A percentile compares a stretch with the other conserved stretches of the same genome.
Evolutionary conservation across 805 yeast species (phyloP).

Genomic region (Hanseniaspora hatyaiensis): DNA sequence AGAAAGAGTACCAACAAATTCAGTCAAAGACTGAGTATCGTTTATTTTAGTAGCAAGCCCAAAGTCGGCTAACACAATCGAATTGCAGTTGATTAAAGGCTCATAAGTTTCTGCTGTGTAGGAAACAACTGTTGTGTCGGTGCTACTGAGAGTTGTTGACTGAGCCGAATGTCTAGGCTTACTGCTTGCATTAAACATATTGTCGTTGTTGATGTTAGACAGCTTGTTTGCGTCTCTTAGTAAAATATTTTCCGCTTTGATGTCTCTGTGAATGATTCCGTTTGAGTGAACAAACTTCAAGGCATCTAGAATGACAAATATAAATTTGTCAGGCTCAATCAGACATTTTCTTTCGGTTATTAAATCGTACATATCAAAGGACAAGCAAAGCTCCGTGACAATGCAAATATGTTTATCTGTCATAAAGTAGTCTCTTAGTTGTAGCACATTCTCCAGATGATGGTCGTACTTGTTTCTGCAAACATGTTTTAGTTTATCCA

Average conservation of each 20-base stretch:
- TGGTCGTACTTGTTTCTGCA: slow-evolving; percentile 18
- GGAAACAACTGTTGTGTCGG: no score
- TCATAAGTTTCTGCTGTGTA: no score
- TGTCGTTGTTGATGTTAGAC: no score
- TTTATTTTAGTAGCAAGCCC: slow-evolving; percentile 47
- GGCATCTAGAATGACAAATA: slow-evolving; percentile 43
- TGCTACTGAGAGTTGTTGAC: no score
- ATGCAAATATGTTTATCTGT: slow-evolving; percentile 45
- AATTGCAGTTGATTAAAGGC: slow-evolving; percentile 28
- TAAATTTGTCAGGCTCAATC: slow-evolving; percentile 36
- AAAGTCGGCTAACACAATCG: slow-evolving; percentile 34
- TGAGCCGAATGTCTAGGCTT: no score
- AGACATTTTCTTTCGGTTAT: slow-evolving; percentile 35
- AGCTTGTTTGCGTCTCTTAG: slow-evolving; percentile 32
- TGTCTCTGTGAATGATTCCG: slow-evolving; percentile 56
- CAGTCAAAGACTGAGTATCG: slow-evolving; percentile 31
- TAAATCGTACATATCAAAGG: slow-evolving; percentile 58
- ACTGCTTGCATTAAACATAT: no score
- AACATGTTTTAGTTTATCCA: slow-evolving; percentile 21
- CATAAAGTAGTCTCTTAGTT: slow-evolving; percentile 58
- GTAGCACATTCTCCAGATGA: slow-evolving; percentile 39
- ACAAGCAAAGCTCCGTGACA: slow-evolving; percentile 55
- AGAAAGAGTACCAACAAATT: slow-evolving; percentile 55
- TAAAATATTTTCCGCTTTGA: slow-evolving; percentile 61
- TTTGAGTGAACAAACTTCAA: slow-evolving; percentile 47